Percentiles rank a stretch among this genome's conserved stretches.
Conservation (phyloP, 441 rosid species). For the Arabidopsis lyrata region DNA sequence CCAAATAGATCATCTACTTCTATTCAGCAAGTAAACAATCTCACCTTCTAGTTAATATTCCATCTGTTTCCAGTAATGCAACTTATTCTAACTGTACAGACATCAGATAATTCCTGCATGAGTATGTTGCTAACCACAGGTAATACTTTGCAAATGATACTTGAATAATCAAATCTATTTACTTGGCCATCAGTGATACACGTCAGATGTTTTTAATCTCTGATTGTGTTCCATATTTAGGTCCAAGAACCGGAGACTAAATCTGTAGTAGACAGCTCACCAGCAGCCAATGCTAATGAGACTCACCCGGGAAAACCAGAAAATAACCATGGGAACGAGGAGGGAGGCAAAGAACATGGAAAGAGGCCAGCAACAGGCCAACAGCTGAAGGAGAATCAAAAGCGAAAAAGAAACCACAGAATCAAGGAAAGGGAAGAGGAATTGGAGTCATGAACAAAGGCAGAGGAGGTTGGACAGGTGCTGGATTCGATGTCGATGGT, state of each 20-base stretch:
- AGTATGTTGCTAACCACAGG: conserved; percentile 9
- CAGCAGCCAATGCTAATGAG: conserved; percentile 46
- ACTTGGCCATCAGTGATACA: conserved; percentile 15
- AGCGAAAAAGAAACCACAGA: conserved; percentile 65
- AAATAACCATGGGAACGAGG: conserved; percentile 49
- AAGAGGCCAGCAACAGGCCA: conserved; percentile 51
- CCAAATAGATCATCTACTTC: conserved; percentile 66
- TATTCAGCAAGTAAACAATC: conserved; percentile 56
- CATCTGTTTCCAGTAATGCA: conserved; percentile 24
- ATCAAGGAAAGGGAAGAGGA: conserved; percentile 77
- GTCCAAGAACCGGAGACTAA: conserved; percentile 49
- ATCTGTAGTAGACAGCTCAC: conserved; percentile 47
- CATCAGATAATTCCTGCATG: background rate
- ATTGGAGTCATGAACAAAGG: conserved; percentile 64
- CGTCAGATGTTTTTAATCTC: conserved; percentile 12
- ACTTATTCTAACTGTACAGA: background rate
- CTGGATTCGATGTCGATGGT: conserved; percentile 90
- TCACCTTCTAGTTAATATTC: conserved; percentile 26
- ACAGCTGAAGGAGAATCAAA: conserved; percentile 63
- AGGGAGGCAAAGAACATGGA: conserved; percentile 45
- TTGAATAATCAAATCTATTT: conserved; percentile 7
- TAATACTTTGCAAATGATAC: conserved; percentile 6
- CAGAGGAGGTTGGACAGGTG: conserved; percentile 90
- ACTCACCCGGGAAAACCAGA: conserved; percentile 44
- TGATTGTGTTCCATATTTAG: conserved; percentile 47